Evolutionary conservation across 768 basidiomycete genomes (phyloP), one percentile per base, ranked within the genome.

Genomic region (Phylloporus scabripes): DNA sequence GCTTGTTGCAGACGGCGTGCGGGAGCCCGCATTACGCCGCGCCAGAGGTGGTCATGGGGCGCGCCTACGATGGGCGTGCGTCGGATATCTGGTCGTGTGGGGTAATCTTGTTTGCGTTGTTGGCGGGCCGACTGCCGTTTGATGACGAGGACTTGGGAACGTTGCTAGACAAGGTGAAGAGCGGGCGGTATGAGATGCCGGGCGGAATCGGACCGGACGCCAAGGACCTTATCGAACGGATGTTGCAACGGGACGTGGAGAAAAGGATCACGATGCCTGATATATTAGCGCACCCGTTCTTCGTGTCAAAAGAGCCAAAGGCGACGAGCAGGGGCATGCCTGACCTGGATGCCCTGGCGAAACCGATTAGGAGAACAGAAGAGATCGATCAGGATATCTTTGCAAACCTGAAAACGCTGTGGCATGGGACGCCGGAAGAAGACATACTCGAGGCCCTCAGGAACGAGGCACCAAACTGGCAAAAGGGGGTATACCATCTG

Each of bases 11-110:
- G 59, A 96, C 93, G 0, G 86, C 87, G 20, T 96, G 94, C 57
- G 94, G 94, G 26, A 92, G 88, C 57, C 93, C 93, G 48, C 94
- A 96, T 65, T 96, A 98, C 51, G 92, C 92, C 15, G 88, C 89
- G 11, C 93, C 94, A 0, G 94, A 97, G 70, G 83, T 97, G 49
- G 80, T 95, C 54, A 76, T 79, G 65, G 92, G 92, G 4, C 73
- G 80, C 39, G 78, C 82, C 4, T 98, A 97, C 66, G 79, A 92
- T 59, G 94, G 93, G 7, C 78, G 83, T 3, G 76, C 80, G n/a
- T 83, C 92, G 17, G 94, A 98, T 68, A 90, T 94, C 63, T 97
- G 94, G 94, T 95, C 92, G 34, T 94, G 93, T 60, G 94, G 94
- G 48, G 82, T 98, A 62, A 92, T 95, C 56, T 77, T 98, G 48